These are phyloP conservation scores for Brassica rapa DNA, from an alignment of 345 rosid species.

Conservation along the genomic window DNA sequence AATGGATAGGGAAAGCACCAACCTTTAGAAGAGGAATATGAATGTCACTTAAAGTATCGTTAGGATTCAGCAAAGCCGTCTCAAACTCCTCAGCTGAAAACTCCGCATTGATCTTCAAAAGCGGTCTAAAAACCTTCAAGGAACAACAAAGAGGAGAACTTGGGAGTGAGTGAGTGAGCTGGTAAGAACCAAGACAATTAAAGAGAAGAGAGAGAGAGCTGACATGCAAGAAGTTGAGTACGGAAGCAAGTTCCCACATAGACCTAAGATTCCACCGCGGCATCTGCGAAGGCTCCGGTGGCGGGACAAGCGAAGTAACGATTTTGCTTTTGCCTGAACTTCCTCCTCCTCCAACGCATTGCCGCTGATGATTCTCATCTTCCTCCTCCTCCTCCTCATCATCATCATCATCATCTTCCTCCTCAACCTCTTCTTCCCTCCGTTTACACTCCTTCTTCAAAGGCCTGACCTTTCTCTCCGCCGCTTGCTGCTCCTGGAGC, in stretches of 20 bases:
- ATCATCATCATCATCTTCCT: slow-evolving; percentile 47
- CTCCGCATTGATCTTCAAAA: slow-evolving; percentile 74
- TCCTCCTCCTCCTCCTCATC: slow-evolving; percentile 22
- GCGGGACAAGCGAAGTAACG: slow-evolving; percentile 63
- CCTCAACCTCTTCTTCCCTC: slow-evolving; percentile 59
- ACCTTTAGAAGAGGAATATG: slow-evolving; percentile 98
- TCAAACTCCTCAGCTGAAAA: slow-evolving; percentile 96
- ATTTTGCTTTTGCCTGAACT: slow-evolving; percentile 56
- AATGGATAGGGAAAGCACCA: slow-evolving; percentile 40
- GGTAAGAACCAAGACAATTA: neutral
- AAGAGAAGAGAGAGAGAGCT: slow-evolving; percentile 29
- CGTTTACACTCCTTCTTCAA: slow-evolving; percentile 60
- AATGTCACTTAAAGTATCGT: slow-evolving; percentile 86
- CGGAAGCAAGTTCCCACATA: slow-evolving; percentile 95
- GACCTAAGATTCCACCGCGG: slow-evolving; percentile 85
- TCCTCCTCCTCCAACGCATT: slow-evolving; percentile 48
- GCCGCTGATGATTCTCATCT: slow-evolving; percentile 46
- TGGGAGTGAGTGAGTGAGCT: neutral
- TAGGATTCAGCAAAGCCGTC: slow-evolving; percentile 83
- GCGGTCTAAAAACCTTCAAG: slow-evolving; percentile 72
- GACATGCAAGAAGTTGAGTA: slow-evolving; percentile 93
- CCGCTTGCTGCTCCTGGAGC: slow-evolving; percentile 57
- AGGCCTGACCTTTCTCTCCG: slow-evolving; percentile 58
- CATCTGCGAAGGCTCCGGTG: slow-evolving; percentile 75
- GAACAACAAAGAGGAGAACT: slow-evolving; percentile 1